Conservation (phyloP, 108 stramenopile genomes). For the Skeletonema marinoi region DNA sequence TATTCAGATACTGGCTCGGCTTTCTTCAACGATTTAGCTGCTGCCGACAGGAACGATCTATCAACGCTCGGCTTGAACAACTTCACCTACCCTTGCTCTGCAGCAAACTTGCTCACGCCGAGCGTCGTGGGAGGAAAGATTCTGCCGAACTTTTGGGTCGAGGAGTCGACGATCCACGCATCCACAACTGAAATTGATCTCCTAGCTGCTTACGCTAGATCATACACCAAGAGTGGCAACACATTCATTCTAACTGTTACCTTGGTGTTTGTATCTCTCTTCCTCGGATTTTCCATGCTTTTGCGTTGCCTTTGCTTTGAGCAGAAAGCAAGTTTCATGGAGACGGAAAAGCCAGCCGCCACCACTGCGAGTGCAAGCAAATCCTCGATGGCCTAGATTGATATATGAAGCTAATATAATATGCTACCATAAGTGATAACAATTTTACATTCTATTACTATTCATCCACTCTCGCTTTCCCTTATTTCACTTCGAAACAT, state of each 20-base stretch:
- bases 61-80: slow-evolving; percentile 24
- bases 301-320: slow-evolving; percentile 42
- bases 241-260: slow-evolving; percentile 9
- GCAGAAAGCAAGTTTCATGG: slow-evolving; percentile 28
- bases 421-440: no score
- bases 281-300: slow-evolving; percentile 41
- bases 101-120: slow-evolving; percentile 53
- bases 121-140: slow-evolving; percentile 58
- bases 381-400: no score
- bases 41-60: slow-evolving; percentile 34
- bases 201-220: slow-evolving; percentile 17
- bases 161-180: slow-evolving; percentile 37
- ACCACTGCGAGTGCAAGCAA: background rate
- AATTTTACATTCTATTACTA: no score
- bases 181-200: slow-evolving; percentile 38
- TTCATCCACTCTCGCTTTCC: no score
- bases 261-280: slow-evolving; percentile 4
- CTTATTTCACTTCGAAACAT: no score
- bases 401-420: no score
- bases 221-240: slow-evolving; percentile 20
- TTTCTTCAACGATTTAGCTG: slow-evolving; percentile 12
- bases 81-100: slow-evolving; percentile 51
- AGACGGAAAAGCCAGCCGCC: slow-evolving; percentile 13
- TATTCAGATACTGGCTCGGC: slow-evolving; percentile 29
- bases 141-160: slow-evolving; percentile 34